A percentile compares a stretch with the other conserved stretches of the same genome.
These are phyloP conservation scores for Cyberlindnera maritima DNA, from an alignment of 805 yeast species.

Conservation along the genomic window DNA sequence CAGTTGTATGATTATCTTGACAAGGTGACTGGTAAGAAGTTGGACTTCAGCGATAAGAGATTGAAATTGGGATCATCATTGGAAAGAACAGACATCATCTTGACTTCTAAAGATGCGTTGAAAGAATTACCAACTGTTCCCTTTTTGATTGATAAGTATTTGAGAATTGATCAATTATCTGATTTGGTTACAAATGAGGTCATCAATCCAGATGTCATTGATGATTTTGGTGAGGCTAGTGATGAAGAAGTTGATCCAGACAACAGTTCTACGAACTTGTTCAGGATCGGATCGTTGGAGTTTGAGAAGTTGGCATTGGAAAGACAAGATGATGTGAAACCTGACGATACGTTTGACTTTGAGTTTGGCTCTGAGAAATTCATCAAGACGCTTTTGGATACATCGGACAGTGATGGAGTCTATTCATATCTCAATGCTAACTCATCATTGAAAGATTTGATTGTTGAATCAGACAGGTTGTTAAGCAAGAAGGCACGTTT, in stretches of 20 bases:
- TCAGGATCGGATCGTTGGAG: slow-evolving; percentile 31
- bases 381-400: slow-evolving; percentile 40
- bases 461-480: slow-evolving; percentile 23
- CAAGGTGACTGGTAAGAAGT: slow-evolving; percentile 64
- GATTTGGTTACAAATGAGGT: slow-evolving; percentile 36
- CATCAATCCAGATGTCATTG: slow-evolving; percentile 12
- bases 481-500: slow-evolving; percentile 23
- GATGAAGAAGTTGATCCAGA: slow-evolving; percentile 4
- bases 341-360: slow-evolving; percentile 28
- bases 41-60: slow-evolving; percentile 59
- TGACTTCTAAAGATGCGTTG: slow-evolving; percentile 48
- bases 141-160: slow-evolving; percentile 61
- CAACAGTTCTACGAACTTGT: slow-evolving; percentile 16
- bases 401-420: slow-evolving; percentile 24
- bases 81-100: slow-evolving; percentile 51
- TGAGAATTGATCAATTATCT: slow-evolving; percentile 57
- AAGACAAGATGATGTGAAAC: slow-evolving; percentile 30
- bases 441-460: slow-evolving; percentile 23
- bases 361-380: slow-evolving; percentile 63
- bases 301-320: slow-evolving; percentile 31
- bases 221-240: slow-evolving; percentile 19
- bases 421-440: slow-evolving; percentile 22
- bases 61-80: slow-evolving; percentile 56
- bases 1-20: slow-evolving; percentile 71
- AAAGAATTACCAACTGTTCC: slow-evolving; percentile 69